These are phyloP conservation scores for Blakeslea trispora DNA, from an alignment of 371 early-diverging fungal species.

Conservation along the genomic window DNA sequence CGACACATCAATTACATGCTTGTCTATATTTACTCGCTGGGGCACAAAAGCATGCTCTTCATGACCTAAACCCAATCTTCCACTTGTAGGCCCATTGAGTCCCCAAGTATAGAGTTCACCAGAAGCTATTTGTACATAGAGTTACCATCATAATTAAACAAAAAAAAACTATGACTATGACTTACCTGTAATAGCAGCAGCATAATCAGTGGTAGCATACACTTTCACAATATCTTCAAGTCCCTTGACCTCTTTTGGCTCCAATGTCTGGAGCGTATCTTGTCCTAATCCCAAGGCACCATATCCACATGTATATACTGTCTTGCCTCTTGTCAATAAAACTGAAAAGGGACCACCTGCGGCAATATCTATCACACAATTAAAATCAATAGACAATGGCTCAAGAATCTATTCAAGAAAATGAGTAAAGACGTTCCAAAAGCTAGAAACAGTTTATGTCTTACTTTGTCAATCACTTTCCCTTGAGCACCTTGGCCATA, in stretches of 20 bases:
- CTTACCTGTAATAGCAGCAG: slow-evolving; percentile 59
- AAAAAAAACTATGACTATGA: too few relatives aligned
- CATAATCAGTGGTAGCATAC: slow-evolving; percentile 63
- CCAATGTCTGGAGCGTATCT: slow-evolving; percentile 49
- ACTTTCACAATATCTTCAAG: slow-evolving; percentile 40
- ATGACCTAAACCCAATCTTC: slow-evolving; percentile 54
- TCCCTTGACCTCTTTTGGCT: slow-evolving; percentile 37
- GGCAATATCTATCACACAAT: slow-evolving; percentile 57
- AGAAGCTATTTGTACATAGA: too few relatives aligned
- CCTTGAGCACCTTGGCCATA: slow-evolving; percentile 80
- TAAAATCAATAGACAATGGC: slow-evolving; percentile 48
- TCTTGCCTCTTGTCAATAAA: slow-evolving; percentile 58
- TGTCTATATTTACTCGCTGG: slow-evolving; percentile 37
- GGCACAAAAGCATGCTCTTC: slow-evolving; percentile 51
- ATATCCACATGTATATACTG: slow-evolving; percentile 72
- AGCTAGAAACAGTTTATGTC: too few relatives aligned
- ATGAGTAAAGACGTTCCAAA: too few relatives aligned
- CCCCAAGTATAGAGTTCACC: slow-evolving; percentile 66
- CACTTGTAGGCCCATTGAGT: slow-evolving; percentile 49
- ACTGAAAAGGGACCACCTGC: slow-evolving; percentile 78
- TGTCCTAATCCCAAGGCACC: slow-evolving; percentile 70
- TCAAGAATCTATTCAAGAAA: slow-evolving; percentile 68
- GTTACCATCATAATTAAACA: too few relatives aligned
- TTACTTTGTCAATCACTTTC: slow-evolving; percentile 69
- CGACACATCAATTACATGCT: slow-evolving; percentile 43